Evolutionary conservation across 768 basidiomycete genomes (phyloP).

Genomic region (Hebeloma cylindrosporum): DNA sequence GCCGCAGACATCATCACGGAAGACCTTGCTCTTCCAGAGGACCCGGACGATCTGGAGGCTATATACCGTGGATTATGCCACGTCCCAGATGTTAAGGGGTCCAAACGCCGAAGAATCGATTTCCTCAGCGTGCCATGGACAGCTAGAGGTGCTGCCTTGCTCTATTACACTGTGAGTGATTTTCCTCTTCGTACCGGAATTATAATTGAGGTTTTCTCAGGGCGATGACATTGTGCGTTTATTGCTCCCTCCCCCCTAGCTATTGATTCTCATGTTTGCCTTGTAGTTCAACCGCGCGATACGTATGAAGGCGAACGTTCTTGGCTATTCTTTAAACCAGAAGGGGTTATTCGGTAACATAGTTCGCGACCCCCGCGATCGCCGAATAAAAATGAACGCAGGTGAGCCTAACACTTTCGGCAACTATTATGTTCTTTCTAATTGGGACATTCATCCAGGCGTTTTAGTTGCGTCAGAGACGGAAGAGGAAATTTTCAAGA

Average conservation of each 20-base stretch:
- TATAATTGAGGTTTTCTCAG: constrained; percentile 30
- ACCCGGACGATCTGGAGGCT: constrained; percentile 67
- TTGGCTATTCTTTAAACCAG: constrained; percentile 88
- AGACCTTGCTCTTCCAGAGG: constrained; percentile 71
- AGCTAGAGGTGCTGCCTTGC: constrained; percentile 76
- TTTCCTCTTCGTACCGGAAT: constrained; percentile 1
- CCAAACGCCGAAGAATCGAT: constrained; percentile 74
- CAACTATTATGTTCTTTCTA: background rate
- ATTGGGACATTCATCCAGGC: constrained; percentile 44
- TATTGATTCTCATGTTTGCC: background rate
- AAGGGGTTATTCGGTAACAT: constrained; percentile 75
- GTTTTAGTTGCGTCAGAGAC: constrained; percentile 75
- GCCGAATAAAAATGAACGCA: constrained; percentile 55
- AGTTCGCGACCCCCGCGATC: constrained; percentile 64
- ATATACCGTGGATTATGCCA: constrained; percentile 82
- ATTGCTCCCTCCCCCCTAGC: background rate
- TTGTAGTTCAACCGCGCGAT: constrained; percentile 86
- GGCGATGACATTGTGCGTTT: constrained; percentile 85
- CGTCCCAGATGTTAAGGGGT: constrained; percentile 41
- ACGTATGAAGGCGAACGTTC: constrained; percentile 75
- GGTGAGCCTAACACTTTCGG: constrained; percentile 40
- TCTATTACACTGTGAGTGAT: constrained; percentile 82
- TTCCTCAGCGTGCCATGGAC: constrained; percentile 81
- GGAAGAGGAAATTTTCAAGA: constrained; percentile 83
- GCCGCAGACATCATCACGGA: constrained; percentile 68